These are phyloP conservation scores for Wallemia mellicola DNA, from an alignment of 1,284 basidiomycete species.

Conservation along the genomic window DNA sequence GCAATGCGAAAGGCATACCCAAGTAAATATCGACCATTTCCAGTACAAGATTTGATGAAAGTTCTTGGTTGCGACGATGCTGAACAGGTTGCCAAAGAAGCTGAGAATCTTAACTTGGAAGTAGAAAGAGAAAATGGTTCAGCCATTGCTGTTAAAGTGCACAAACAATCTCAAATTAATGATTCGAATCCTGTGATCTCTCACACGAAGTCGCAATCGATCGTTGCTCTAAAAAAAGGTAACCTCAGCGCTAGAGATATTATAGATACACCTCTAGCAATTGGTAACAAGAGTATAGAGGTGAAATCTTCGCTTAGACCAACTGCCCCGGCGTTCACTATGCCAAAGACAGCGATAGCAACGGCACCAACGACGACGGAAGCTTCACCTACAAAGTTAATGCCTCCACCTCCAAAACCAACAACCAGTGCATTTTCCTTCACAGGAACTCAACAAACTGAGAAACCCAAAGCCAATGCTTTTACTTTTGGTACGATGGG, in stretches of 20 bases:
- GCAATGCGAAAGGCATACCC: conserved; percentile 20
- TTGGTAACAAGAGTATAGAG: too few relatives aligned
- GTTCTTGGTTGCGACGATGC: conserved; percentile 20
- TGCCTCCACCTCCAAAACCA: background rate
- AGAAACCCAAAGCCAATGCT: background rate
- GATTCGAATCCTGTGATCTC: background rate
- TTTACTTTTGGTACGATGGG: too few relatives aligned
- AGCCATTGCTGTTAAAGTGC: background rate
- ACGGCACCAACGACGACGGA: too few relatives aligned
- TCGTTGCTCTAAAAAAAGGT: background rate
- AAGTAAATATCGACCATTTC: conserved; percentile 13
- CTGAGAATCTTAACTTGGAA: background rate
- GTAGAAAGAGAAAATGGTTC: background rate
- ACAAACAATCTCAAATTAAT: background rate
- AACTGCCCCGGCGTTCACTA: background rate
- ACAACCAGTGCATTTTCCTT: background rate
- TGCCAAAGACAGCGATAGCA: background rate
- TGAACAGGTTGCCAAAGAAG: conserved; percentile 11
- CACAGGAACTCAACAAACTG: background rate
- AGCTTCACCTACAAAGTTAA: background rate
- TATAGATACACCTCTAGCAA: background rate
- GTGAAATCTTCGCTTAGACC: background rate
- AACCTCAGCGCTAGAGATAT: background rate
- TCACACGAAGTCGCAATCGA: background rate
- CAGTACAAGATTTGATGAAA: conserved; percentile 13